Evolutionary conservation across 192 early-diverging fungal genomes (phyloP), one percentile per base, ranked within the genome.

Genomic region (Coemansia sp.): DNA sequence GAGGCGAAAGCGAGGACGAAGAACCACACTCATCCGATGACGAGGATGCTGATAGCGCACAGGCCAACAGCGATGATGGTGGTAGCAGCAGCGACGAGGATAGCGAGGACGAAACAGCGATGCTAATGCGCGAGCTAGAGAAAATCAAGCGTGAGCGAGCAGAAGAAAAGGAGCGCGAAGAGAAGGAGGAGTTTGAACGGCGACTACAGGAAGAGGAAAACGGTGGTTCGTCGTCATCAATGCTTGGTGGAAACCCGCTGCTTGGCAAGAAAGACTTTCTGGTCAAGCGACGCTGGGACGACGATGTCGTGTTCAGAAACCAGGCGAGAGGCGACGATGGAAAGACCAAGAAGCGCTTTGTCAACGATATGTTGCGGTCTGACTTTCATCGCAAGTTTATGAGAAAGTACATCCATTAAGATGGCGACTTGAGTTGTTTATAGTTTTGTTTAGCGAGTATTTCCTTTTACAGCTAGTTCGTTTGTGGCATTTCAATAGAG

Each of bases 311-410:
- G 43, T 99, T 99, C 78, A 94, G 93, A 70, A 98, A 99, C 79
- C 97, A 99, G 83, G 93, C 95, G 0, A 81, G 88, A 45, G 93
- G 92, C 39, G 87, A 89, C 37, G 92, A 94, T 22, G 94, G 93
- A 17, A 91, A 90, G 62, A 89, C 93, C 40, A 91, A 94, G 74
- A 97, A 97, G 79, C 85, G 96, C 56, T 99, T 98, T 82, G 88
- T 98, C 71, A 99, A 99, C 75, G 96, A 99, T 82, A 90, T 96
- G 83, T 79, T 98, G 54, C 88, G 97, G 43, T 93, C 90, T 9
- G 97, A 98, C 76, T 99, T 97, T 76, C 97, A 99, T 74, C 85
- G 92, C 70, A 94, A 94, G 79, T 99, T 99, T 78, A 93, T 99
- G 91, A 81, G 84, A 40, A 95, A 96, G 85, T 94, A 92, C 75